phyloP scores from a whole-genome alignment of 805 yeast genomes.

The Ogataea degrootiae region DNA sequence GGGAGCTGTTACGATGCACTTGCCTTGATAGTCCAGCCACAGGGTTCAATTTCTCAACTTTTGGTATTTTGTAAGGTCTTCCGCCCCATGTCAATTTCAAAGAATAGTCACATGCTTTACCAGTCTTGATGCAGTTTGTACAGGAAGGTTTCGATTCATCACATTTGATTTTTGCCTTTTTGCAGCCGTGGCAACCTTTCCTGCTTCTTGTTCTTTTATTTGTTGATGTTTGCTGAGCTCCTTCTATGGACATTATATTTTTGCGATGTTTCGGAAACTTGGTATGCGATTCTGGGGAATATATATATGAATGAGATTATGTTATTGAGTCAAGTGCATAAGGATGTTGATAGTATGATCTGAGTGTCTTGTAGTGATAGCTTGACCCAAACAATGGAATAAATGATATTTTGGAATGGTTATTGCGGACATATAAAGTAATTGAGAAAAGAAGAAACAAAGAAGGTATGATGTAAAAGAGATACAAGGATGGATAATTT shows the following conservation, averaged over 20 bases:
- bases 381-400: too few relatives aligned
- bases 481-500: too few relatives aligned
- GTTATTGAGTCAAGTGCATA: too few relatives aligned
- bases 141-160: slow-evolving; percentile 65
- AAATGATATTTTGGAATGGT: too few relatives aligned
- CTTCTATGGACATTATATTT: background rate
- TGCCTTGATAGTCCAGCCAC: slow-evolving; percentile 21
- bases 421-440: too few relatives aligned
- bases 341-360: too few relatives aligned
- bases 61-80: slow-evolving; percentile 49
- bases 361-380: too few relatives aligned
- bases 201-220: slow-evolving; percentile 41
- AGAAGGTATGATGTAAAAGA: too few relatives aligned
- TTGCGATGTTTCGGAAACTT: background rate
- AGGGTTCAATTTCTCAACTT: slow-evolving; percentile 30
- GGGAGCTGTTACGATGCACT: slow-evolving; percentile 2
- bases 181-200: slow-evolving; percentile 59
- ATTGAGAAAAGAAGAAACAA: too few relatives aligned
- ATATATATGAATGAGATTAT: too few relatives aligned
- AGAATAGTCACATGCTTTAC: slow-evolving; percentile 55
- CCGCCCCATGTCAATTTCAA: slow-evolving; percentile 72
- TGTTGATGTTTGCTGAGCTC: background rate
- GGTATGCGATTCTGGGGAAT: too few relatives aligned
- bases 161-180: slow-evolving; percentile 60
- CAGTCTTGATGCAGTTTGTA: slow-evolving; percentile 45